phyloP scores from a whole-genome alignment of 2,329 filamentous ascomycete species.

The Colletotrichum abscissum region DNA sequence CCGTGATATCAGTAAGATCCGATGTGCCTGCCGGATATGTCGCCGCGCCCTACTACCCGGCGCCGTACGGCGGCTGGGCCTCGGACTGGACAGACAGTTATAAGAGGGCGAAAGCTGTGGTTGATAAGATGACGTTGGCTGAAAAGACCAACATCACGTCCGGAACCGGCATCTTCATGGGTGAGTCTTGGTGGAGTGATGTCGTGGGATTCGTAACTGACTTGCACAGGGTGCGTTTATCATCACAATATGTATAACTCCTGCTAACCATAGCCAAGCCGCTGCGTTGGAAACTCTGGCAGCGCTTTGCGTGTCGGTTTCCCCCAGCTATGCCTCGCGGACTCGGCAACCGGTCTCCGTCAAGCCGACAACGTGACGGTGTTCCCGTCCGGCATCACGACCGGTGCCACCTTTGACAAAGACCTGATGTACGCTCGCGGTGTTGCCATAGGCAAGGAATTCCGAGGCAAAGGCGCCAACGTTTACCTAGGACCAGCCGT shows the following conservation, averaged over 20 bases:
- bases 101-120: slow-evolving; percentile 73
- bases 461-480: slow-evolving; percentile 78
- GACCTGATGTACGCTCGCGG: slow-evolving; percentile 75
- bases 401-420: slow-evolving; percentile 81
- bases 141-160: slow-evolving; percentile 84
- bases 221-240: slow-evolving; percentile 38
- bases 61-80: slow-evolving; percentile 78
- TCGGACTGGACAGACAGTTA: slow-evolving; percentile 78
- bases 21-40: slow-evolving; percentile 45
- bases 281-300: slow-evolving; percentile 82
- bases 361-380: slow-evolving; percentile 80
- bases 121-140: slow-evolving; percentile 81
- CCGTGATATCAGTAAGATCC: slow-evolving; percentile 18
- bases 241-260: not conserved
- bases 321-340: slow-evolving; percentile 77
- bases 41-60: slow-evolving; percentile 75
- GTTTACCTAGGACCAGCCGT: slow-evolving; percentile 78
- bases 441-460: slow-evolving; percentile 76
- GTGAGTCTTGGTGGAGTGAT: slow-evolving; percentile 42
- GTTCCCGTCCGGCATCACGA: slow-evolving; percentile 83
- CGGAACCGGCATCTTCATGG: slow-evolving; percentile 79
- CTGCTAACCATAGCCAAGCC: slow-evolving; percentile 48
- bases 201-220: slow-evolving; percentile 17
- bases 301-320: slow-evolving; percentile 78
- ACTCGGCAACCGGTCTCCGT: slow-evolving; percentile 77